Conservation (phyloP, 2,329 filamentous ascomycete species). For the Chaetothyriales sp. region DNA sequence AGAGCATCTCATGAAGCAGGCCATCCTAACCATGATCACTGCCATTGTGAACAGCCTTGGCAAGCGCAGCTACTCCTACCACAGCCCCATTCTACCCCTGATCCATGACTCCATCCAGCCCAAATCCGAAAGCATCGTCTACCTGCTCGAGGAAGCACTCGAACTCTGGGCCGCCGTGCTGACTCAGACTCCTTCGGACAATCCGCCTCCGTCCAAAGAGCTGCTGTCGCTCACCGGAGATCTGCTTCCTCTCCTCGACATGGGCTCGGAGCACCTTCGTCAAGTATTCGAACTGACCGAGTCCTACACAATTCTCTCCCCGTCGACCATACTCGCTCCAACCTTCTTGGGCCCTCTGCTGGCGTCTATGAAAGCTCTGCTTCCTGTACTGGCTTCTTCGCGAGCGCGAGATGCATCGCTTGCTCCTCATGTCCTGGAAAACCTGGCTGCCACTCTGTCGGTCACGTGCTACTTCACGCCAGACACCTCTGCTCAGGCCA, state of each 20-base stretch:
- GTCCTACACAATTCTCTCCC: conserved; percentile 55
- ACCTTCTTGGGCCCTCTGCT: conserved; percentile 29
- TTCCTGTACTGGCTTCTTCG: conserved; percentile 12
- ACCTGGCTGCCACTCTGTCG: conserved; percentile 23
- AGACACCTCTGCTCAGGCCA: conserved; percentile 26
- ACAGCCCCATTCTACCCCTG: conserved; percentile 66
- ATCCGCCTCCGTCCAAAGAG: conserved; percentile 42
- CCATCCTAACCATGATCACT: conserved; percentile 72
- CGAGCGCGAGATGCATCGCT: conserved; percentile 23
- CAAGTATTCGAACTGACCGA: conserved; percentile 53
- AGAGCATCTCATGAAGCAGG: conserved; percentile 86
- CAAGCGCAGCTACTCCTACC: conserved; percentile 61
- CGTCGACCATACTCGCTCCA: conserved; percentile 30
- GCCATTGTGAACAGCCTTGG: conserved; percentile 80
- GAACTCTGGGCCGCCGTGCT: conserved; percentile 76
- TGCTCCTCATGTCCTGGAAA: conserved; percentile 26
- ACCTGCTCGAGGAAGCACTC: conserved; percentile 80
- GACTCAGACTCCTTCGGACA: conserved; percentile 48
- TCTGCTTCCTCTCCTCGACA: conserved; percentile 52
- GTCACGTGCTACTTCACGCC: conserved; percentile 12
- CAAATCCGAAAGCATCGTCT: conserved; percentile 58
- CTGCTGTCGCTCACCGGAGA: conserved; percentile 51
- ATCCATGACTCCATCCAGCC: conserved; percentile 67
- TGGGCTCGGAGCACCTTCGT: conserved; percentile 50
- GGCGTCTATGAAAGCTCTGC: conserved; percentile 19